Evolutionary conservation across 306 rosid genomes (phyloP).

Genomic region (Trichosanthes cucumerina): DNA sequence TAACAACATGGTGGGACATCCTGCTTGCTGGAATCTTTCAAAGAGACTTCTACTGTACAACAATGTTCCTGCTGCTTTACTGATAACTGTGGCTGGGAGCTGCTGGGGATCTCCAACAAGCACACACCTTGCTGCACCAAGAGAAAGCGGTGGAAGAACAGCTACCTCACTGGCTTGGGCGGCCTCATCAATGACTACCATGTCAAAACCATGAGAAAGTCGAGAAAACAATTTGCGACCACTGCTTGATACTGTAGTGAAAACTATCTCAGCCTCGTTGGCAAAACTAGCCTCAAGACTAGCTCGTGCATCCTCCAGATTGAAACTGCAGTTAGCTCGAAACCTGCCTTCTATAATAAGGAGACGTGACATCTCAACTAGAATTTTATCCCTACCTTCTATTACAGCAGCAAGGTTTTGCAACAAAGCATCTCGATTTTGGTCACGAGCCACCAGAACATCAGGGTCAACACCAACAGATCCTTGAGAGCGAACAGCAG

Average conservation of each 20-base stretch:
- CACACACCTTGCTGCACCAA: constrained; percentile 97
- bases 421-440: constrained; percentile 70
- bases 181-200: constrained; percentile 98
- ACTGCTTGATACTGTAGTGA: constrained; percentile 96
- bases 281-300: constrained; percentile 99
- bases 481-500: constrained; percentile 83
- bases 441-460: constrained; percentile 78
- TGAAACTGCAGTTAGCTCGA: constrained; percentile 70
- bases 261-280: constrained; percentile 92
- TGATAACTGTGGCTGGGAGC: constrained; percentile 97
- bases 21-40: constrained; percentile 92
- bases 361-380: constrained; percentile 94
- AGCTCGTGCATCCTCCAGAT: constrained; percentile 93
- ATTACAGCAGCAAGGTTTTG: constrained; percentile 90
- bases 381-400: constrained; percentile 79
- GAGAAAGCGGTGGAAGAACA: constrained; percentile 91
- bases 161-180: constrained; percentile 99
- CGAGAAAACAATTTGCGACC: constrained; percentile 97
- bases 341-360: constrained; percentile 75
- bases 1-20: constrained; percentile 91
- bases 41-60: constrained; percentile 93
- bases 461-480: constrained; percentile 98
- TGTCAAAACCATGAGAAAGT: constrained; percentile 96
- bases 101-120: constrained; percentile 99
- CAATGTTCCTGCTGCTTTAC: constrained; percentile 99